Evolutionary conservation across 805 yeast species (phyloP), one percentile per base, ranked within the genome.

Genomic region (Naumovozyma castellii): DNA sequence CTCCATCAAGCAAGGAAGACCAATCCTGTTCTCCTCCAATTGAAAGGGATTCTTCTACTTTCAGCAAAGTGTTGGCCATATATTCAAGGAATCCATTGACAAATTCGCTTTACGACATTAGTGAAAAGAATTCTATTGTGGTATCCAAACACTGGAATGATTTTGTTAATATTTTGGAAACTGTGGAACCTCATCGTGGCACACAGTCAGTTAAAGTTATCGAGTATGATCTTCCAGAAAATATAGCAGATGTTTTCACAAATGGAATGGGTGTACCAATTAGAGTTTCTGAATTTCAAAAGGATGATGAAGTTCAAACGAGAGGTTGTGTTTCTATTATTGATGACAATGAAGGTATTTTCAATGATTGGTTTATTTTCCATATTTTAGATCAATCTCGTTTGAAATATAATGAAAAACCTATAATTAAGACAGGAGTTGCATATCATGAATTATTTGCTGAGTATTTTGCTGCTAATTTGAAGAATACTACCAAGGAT

Each of bases 401-500:
- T 38, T 18, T 67, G 12, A 43, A 45, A 10, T 44, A 49, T 13
- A 47, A 59, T 42, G 48, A 44, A 14, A 25, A 29, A 4, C 53
- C 52, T n/a, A 37, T 42, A 4, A 10, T 22, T 8, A 17, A 49
- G 12, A 14, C 18, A 5, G 47, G 44, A 10, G 35, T 40, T 27
- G 35, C 48, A 4, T 51, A 54, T 35, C 65, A 66, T 27, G 53
- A 48, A 30, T 8, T 39, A 3, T 54, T 68, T 46, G 60, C 76
- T 14, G 62, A 67, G 12, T 64, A 59, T 36, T 76, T 76, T 50
- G 76, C 64, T n/a, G 46, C 50, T 0, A 58, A 62, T 16, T 56
- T 76, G 56, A 73, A 72, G 48, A 72, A 75, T 47, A 64, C 72
- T 2, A 66, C 69, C 4, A 48, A 47, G 3, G 49, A 61, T 38